Evolutionary conservation across 176 grass and related monocot species (phyloP).

Genomic region (Oryza punctata): DNA sequence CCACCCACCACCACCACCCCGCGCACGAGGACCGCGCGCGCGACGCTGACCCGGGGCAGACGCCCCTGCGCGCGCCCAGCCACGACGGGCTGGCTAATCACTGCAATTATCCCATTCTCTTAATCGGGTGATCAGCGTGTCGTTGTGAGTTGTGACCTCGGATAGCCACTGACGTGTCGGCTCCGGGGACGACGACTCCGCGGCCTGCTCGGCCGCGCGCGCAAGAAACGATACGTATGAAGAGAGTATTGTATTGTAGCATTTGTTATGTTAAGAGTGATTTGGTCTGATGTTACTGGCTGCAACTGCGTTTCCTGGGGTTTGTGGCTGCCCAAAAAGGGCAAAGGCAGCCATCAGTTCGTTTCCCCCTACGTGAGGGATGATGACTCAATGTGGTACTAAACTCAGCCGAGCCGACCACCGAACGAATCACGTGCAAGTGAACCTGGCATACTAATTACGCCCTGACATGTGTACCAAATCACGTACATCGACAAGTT

Average conservation of each 20-base stretch:
- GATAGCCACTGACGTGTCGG: constrained; percentile 12
- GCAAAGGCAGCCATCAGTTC: not conserved
- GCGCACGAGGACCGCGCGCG: constrained; percentile 19
- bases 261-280: not conserved
- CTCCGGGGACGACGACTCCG: not conserved
- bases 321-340: not conserved
- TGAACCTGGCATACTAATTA: not conserved
- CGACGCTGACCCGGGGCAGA: constrained; percentile 15
- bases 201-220: not conserved
- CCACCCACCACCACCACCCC: not conserved
- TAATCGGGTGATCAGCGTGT: too few species aligned
- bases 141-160: too few species aligned
- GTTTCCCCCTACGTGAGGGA: not conserved
- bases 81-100: not conserved
- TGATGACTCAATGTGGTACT: constrained; percentile 23
- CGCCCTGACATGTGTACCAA: not conserved
- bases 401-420: not conserved
- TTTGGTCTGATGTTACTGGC: not conserved
- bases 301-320: not conserved
- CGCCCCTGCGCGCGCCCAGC: not conserved
- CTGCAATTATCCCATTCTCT: not conserved
- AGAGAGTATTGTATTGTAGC: too few species aligned
- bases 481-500: not conserved
- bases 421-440: constrained; percentile 8
- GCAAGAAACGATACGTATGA: constrained; percentile 12